phyloP scores from a whole-genome alignment of 192 early-diverging fungal genomes.

The Mortierella alpina region DNA sequence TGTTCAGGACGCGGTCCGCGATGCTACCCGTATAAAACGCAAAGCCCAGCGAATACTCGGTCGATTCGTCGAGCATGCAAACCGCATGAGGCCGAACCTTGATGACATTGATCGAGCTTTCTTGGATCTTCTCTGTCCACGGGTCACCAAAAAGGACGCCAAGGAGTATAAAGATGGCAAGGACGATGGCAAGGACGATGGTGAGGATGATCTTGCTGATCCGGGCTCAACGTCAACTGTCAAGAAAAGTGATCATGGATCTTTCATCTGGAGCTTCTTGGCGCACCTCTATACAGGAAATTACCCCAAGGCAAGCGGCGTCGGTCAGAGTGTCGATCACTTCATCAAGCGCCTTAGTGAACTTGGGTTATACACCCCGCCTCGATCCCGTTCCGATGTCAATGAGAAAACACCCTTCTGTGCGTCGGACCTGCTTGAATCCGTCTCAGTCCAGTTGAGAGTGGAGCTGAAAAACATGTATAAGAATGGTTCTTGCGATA shows the following conservation, averaged over 20 bases:
- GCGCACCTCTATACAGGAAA: constrained; percentile 11
- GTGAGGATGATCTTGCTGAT: not conserved
- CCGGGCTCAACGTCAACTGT: not conserved
- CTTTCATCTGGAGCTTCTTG: constrained; percentile 7
- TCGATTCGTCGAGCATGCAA: not conserved
- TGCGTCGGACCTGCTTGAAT: constrained; percentile 1
- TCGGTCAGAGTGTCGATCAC: not conserved
- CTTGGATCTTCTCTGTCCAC: constrained; percentile 15
- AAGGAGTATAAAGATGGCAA: not conserved
- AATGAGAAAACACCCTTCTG: constrained; percentile 6
- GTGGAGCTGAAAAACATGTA: constrained; percentile 34
- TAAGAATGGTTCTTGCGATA: constrained; percentile 13
- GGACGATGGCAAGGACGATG: not conserved
- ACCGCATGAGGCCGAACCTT: not conserved
- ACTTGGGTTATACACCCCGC: constrained; percentile 1
- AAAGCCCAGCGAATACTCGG: not conserved
- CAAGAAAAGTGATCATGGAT: not conserved
- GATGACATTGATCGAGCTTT: not conserved
- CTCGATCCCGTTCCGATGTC: constrained; percentile 1
- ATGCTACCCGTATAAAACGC: constrained; percentile 1
- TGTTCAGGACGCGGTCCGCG: not conserved
- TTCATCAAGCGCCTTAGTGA: not conserved
- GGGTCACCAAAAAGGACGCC: constrained; percentile 13
- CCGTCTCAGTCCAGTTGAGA: constrained; percentile 5
- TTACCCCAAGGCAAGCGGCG: not conserved